These are phyloP conservation scores for Pholiota conissans DNA, from an alignment of 768 basidiomycete species.

Conservation along the genomic window DNA sequence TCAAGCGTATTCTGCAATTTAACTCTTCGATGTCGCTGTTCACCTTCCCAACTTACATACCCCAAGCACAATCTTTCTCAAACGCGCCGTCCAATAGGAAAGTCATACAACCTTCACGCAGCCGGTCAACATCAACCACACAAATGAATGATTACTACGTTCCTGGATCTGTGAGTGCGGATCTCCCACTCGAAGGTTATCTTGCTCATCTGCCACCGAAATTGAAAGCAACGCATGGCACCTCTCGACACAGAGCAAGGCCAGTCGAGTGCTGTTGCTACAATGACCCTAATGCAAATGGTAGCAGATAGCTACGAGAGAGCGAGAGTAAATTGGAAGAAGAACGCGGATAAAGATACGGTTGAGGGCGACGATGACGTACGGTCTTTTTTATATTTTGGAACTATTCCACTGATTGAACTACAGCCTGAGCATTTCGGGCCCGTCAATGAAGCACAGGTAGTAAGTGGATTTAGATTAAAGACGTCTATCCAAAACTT, in stretches of 20 bases:
- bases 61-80: no score
- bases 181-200: no score
- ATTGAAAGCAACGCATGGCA: neutral
- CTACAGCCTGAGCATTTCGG: constrained; percentile 1
- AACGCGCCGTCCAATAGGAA: neutral
- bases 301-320: constrained; percentile 12
- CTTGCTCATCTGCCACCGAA: neutral
- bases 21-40: no score
- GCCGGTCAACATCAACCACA: neutral
- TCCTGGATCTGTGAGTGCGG: neutral
- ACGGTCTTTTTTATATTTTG: neutral
- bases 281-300: constrained; percentile 17
- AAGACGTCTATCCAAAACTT: neutral
- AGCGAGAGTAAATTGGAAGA: constrained; percentile 5
- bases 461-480: neutral
- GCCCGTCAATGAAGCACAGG: neutral
- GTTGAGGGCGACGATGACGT: constrained; percentile 1
- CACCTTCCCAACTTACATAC: neutral
- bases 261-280: neutral
- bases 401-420: neutral
- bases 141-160: neutral
- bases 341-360: constrained; percentile 1
- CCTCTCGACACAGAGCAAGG: neutral
- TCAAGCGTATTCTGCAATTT: no score
- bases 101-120: no score